Base-by-base conservation (phyloP, 2,329 filamentous ascomycete genomes). In the Pestalotiopsis sp. region DNA sequence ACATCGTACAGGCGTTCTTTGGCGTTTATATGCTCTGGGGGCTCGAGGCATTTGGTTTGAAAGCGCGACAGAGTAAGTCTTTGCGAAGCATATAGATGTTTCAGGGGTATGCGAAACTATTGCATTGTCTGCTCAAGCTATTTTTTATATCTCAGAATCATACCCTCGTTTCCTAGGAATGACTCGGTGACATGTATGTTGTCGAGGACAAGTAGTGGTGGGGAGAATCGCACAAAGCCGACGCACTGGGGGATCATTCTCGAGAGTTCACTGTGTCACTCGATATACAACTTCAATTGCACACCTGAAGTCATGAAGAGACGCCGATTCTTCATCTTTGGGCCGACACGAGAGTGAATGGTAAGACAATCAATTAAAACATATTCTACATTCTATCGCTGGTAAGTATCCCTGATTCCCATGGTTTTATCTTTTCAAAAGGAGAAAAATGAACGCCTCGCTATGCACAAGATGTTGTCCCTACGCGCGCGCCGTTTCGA, bases 401-500 rank as follows among this genome's bases (percentile, higher is more conserved):
- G 23, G n/a, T 40, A 52, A 52, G 45, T 52, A 62, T 36, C 36
- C 59, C 59, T 20, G 17, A 36, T 5, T 40, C 36, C 27, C 31
- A 62, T 40, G 27, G 12, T 52, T 52, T 52, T 9, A 52, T 52
- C 45, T 20, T 52, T 52, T 52, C 17, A 52, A 20, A 52, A 49
- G 31, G n/a, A 17, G 45, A 52, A 20, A 52, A 41, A 31, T 62
- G n/a, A 64, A 64, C 61, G 61, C 61, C 61, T 64, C 61, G 61
- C 61, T 64, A 64, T 64, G 61, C 61, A 36, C 12, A 62, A 62
- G n/a, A 62, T 40, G 14, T n/a, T 31, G 38, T 45, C 12, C 38
- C 60, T 63, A n/a, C 31, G 20, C 60, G 20, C 12, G 36, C 6
- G 14, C 27, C 27, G 14, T 36, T 25, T 17, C 36, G 13, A 31